Conservation (phyloP, 1,139 yeast species). For the Zygosaccharomyces pseudobailii region DNA sequence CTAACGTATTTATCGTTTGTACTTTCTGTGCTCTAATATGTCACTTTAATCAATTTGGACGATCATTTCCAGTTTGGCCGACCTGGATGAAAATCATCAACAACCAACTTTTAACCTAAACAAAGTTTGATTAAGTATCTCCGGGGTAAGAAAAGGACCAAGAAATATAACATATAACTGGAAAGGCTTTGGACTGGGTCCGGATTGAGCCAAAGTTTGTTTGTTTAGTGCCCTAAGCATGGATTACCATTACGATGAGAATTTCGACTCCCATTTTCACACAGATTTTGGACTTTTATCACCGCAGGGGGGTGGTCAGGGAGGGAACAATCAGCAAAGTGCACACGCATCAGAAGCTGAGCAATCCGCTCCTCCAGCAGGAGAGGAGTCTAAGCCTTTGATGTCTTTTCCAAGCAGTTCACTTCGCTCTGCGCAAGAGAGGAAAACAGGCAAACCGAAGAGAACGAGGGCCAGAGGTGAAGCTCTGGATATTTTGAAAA, state of each 20-base stretch:
- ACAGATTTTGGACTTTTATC: conserved; percentile 11
- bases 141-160: background rate
- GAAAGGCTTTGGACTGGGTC: background rate
- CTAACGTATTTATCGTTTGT: background rate
- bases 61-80: background rate
- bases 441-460: conserved; percentile 25
- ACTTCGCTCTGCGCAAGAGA: conserved; percentile 2
- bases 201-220: background rate
- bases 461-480: conserved; percentile 78
- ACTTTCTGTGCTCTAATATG: background rate
- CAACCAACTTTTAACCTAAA: background rate
- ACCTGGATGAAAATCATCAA: background rate
- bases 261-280: conserved; percentile 11
- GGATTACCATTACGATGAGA: conserved; percentile 13
- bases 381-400: background rate
- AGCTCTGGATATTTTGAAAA: conserved; percentile 61
- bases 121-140: background rate
- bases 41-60: background rate
- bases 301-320: conserved; percentile 5
- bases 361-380: background rate
- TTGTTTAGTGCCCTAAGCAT: conserved; percentile 3
- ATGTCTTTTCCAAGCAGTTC: background rate
- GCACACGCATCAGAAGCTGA: background rate
- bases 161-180: background rate
- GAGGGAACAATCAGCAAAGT: background rate